Percentiles rank a stretch among this genome's conserved stretches.
phyloP scores from a whole-genome alignment of 768 basidiomycete species.

The Termitomyces sp. region DNA sequence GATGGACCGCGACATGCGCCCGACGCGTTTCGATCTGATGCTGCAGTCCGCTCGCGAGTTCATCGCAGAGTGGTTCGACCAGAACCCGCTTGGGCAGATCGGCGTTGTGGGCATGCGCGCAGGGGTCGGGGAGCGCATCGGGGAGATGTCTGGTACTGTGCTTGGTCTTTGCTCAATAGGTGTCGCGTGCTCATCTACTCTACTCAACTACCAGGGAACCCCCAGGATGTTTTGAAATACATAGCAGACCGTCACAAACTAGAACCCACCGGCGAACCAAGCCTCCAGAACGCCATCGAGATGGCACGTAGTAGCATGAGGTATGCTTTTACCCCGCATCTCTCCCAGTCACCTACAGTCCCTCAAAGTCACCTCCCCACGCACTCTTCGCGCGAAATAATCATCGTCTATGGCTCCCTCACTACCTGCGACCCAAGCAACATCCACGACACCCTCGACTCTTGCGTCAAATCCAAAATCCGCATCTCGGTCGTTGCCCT shows the following conservation, averaged over 20 bases:
- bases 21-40: conserved; percentile 87
- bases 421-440: conserved; percentile 98
- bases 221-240: conserved; percentile 88
- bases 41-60: conserved; percentile 91
- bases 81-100: conserved; percentile 96
- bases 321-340: conserved; percentile 33
- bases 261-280: conserved; percentile 89
- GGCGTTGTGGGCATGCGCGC: conserved; percentile 91
- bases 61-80: conserved; percentile 96
- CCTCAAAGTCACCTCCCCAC: conserved; percentile 85
- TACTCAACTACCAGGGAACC: conserved; percentile 70
- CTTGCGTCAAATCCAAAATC: conserved; percentile 75
- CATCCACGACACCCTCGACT: conserved; percentile 90
- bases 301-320: conserved; percentile 94
- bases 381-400: conserved; percentile 92
- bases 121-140: conserved; percentile 84
- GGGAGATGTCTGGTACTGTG: conserved; percentile 86
- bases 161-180: not conserved
- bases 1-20: conserved; percentile 94
- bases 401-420: conserved; percentile 90
- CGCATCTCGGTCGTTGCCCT: conserved; percentile 92
- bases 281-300: conserved; percentile 95
- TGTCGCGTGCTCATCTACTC: conserved; percentile 1
- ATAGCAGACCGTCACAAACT: conserved; percentile 84
- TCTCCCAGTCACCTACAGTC: not conserved